A percentile compares a stretch with the other conserved stretches of the same genome.
Conservation (phyloP, 108 stramenopile genomes). For the Epipyxis sp. region DNA sequence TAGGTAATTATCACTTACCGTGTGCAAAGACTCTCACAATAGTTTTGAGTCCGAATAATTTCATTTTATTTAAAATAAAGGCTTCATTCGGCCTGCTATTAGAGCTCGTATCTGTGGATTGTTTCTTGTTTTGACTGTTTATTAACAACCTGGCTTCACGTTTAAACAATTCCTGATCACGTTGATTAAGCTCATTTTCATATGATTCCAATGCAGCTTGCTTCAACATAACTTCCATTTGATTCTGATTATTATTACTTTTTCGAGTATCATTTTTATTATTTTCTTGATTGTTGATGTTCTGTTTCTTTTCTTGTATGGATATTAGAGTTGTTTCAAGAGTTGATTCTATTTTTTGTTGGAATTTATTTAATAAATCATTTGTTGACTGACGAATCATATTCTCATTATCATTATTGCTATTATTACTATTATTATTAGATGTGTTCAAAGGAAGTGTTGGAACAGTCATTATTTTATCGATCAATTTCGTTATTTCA, state of each 20-base stretch:
- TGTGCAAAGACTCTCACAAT: too few species aligned
- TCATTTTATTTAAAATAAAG: too few species aligned
- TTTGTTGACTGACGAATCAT: background rate
- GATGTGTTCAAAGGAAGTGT: background rate
- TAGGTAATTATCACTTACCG: too few species aligned
- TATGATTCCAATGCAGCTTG: background rate
- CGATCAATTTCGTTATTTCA: background rate
- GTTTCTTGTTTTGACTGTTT: background rate
- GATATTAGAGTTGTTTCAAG: too few species aligned
- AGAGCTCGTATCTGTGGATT: constrained; percentile 12
- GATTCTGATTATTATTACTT: background rate
- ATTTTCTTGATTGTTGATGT: constrained; percentile 3
- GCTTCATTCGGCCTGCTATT: too few species aligned
- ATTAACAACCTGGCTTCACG: background rate
- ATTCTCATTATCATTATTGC: background rate
- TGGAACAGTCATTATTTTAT: background rate
- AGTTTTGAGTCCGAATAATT: too few species aligned
- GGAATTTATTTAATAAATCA: background rate
- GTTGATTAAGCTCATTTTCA: background rate
- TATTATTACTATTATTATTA: background rate
- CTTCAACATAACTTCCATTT: background rate
- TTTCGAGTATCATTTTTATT: background rate
- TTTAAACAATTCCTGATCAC: background rate
- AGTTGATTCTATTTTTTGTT: background rate
- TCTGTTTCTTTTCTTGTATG: background rate